A percentile compares a stretch with the other conserved stretches of the same genome.
phyloP scores from a whole-genome alignment of 129 eudicot species.

The Ambrosia trifida region DNA sequence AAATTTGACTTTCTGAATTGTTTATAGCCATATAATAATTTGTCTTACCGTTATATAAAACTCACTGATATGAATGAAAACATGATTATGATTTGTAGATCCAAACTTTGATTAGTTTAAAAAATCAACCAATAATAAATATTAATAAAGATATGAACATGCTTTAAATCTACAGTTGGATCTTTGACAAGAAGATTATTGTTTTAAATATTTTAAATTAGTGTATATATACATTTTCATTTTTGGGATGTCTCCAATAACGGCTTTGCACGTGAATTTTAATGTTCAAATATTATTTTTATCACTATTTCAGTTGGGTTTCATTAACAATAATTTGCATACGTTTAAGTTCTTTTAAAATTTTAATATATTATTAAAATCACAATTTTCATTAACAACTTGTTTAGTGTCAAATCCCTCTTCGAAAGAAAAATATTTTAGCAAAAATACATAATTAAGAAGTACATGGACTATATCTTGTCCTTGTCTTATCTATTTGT shows the following conservation, averaged over 20 bases:
- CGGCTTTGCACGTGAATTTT: slow-evolving; percentile 19
- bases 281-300: too few relatives aligned
- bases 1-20: background rate
- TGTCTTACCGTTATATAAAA: too few relatives aligned
- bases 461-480: too few relatives aligned
- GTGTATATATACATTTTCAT: background rate
- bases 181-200: background rate
- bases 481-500: too few relatives aligned
- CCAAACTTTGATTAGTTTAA: background rate
- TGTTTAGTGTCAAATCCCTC: background rate
- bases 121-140: background rate
- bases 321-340: too few relatives aligned
- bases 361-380: too few relatives aligned
- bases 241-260: slow-evolving; percentile 8
- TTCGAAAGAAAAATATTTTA: background rate
- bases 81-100: background rate
- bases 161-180: background rate
- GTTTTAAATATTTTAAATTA: background rate
- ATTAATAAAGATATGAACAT: background rate
- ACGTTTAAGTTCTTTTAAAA: too few relatives aligned
- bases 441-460: too few relatives aligned
- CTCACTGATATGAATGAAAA: background rate
- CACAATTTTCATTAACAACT: background rate
- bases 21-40: background rate
- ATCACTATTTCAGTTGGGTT: too few relatives aligned